Base-by-base conservation (phyloP, 1,284 basidiomycete genomes). In the Pseudozyma hubeiensis region DNA sequence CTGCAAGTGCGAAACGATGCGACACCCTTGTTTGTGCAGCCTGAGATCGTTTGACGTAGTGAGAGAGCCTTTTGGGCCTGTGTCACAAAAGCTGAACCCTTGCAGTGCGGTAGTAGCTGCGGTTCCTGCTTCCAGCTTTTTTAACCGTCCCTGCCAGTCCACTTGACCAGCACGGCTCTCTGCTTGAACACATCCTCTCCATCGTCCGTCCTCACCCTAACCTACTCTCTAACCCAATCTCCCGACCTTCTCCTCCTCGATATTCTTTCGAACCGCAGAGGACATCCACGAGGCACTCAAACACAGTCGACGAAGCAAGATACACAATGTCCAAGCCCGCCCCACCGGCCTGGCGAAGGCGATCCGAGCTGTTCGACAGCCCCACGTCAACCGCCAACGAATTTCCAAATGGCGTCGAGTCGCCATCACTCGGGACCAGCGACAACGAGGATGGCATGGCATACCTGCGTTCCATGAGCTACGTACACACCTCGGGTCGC, bases 381-480 rank as follows among this genome's bases (percentile, higher is more conserved):
- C 59, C 60, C 41, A 50, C 69, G 5, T 56, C 49, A 39, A 41
- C 16, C n/a, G 45, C 56, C 37, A 63, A 34, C 47, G 64, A 72
- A 7, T 29, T 48, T 19, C 34, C 63, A 9, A 4, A 41, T 19
- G 68, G 68, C 29, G 68, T 61, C 35, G 68, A 71, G 13, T 66
- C 68, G 3, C 68, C 63, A 3, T 8, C 43, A 24, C 43, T 65
- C 13, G 47, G 34, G 3, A 40, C 55, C 9, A 59, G 47, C 34
- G 62, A 61, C 46, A 62, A 61, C 47, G 63, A 72, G 33, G 69
- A 72, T 41, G 57, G 57, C 43, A 72, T 72, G 69, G 69, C 69
- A 30, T 72, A 72, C 39, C 44, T 72, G 11, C 69, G 69, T 6
- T 72, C 69, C 35, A 72, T 72, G 69, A 60, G 56, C 56, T 72